Base-by-base conservation (phyloP, 2,329 filamentous ascomycete genomes). In the Talaromyces amestolkiae region DNA sequence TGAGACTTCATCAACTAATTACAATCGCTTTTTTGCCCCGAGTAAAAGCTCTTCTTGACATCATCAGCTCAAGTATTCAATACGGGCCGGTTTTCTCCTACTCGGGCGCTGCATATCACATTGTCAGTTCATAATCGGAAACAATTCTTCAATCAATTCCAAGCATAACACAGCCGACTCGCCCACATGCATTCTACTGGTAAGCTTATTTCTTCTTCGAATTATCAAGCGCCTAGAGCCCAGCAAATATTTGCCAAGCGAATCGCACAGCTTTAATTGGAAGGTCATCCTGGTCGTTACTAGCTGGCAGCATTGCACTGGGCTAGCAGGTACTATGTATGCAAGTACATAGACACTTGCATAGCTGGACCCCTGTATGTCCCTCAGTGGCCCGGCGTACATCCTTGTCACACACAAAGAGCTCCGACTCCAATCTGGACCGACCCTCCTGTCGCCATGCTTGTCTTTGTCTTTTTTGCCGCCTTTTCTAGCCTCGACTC, bases 381-480 rank as follows among this genome's bases (percentile, higher is more conserved):
- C 24, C 10, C 13, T 11, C 56, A 58, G 37, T 35, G 41, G 61
- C 31, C 61, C 65, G 65, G 65, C 58, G 47, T 67, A 54, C 65
- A 58, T 65, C 33, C 63, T 65, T 27, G 65, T 67, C 63, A 62
- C 65, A 51, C 47, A 65, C 62, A 64, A 61, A 66, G 39, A 43
- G 58, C 58, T 58, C 56, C 65, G 6, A 45, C 59, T 61, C 49
- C 58, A 61, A 56, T 47, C 45, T 43, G 63, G 58, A 61, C 58
- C 15, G 31, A 13, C 58, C 17, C 24, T n/a, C 22, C 33, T 62
- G 27, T 39, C n/a, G 39, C 39, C 6, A 3, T 41, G 39, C 15
- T 13, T 33, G 22, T 49, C 41, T 61, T 24, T 47, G 13, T 31
- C 37, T 49, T 24, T 56, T 27, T 58, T 24, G 45, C 58, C 43